Base-by-base conservation (phyloP, 768 basidiomycete species). In the Calocybe cyanea region DNA sequence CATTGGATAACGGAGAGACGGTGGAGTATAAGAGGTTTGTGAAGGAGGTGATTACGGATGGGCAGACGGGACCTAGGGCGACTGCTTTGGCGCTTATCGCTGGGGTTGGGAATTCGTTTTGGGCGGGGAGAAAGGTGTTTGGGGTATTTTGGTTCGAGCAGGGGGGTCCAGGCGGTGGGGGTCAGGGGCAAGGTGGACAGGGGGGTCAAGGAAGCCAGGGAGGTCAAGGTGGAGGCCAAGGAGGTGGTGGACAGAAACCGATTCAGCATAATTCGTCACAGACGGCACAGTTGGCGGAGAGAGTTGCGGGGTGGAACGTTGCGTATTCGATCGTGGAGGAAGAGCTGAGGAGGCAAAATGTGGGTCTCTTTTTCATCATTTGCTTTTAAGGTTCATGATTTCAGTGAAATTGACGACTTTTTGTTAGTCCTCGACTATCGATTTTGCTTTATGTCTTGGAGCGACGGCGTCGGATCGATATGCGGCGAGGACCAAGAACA, bases 1-100 rank as follows among this genome's bases (percentile, higher is more conserved):
- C 96, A 28, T 72, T 98, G 40, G 92, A 94, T 61, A 94, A 93
- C 59, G 94, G 94, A 2, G 95, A 97, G 65, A 92, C 90, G 32
- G 91, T 80, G 1, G 94, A 99, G 63, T 98, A 96, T 63, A 85
- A 83, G 56, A 81, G 93, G 17, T 99, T 95, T 63, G 79, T 97
- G 52, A 94, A 93, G 71, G 94, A 97, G 65, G 87, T 92, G 25
- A 86, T 98, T 45, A 97, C 94, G 1, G 95, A 98, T 56, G 91
- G 92, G 5, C 84, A 87, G 61, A 96, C 92, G 11, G 88, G 91
- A 0, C 96, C 96, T 23, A 79, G 96, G 15, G 92, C 91, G 43
- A 94, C 92, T 14, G 75, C 92, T 18, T 74, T 99, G 21, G 93
- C 93, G 31, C 76, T 99, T 41, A 74, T 98, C 39, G 87, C 85